A percentile compares a stretch with the other conserved stretches of the same genome.
Conservation (phyloP, 2,329 filamentous ascomycete genomes). For the Fusarium nematophilum region DNA sequence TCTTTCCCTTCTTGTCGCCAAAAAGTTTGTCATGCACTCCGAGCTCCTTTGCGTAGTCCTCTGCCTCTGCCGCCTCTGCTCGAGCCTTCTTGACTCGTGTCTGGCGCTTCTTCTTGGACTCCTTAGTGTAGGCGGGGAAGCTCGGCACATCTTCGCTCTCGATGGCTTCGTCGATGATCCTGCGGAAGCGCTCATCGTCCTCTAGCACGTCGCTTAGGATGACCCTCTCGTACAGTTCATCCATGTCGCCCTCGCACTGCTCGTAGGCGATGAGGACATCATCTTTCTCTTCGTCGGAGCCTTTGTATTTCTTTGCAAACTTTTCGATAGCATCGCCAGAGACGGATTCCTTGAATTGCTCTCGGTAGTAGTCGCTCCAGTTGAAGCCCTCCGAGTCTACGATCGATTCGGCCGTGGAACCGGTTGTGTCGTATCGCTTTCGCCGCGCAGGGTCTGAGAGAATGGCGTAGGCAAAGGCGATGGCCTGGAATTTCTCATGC, state of each 20-base stretch:
- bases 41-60: conserved; percentile 78
- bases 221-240: conserved; percentile 80
- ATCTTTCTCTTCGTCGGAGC: conserved; percentile 83
- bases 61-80: conserved; percentile 77
- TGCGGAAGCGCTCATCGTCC: conserved; percentile 87
- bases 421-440: conserved; percentile 88
- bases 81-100: conserved; percentile 70
- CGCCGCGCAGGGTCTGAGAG: conserved; percentile 86
- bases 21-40: conserved; percentile 79
- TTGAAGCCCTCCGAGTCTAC: conserved; percentile 84
- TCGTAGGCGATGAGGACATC: conserved; percentile 84
- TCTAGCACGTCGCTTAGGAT: conserved; percentile 87
- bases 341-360: conserved; percentile 83
- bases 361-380: conserved; percentile 90
- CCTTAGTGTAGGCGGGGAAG: conserved; percentile 77
- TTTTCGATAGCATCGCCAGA: conserved; percentile 78
- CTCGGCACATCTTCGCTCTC: conserved; percentile 71
- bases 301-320: conserved; percentile 83
- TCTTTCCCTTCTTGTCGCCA: conserved; percentile 61
- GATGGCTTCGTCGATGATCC: conserved; percentile 86
- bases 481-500: conserved; percentile 84
- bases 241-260: conserved; percentile 78
- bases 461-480: conserved; percentile 94
- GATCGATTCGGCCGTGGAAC: conserved; percentile 86
- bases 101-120: conserved; percentile 73